These are phyloP conservation scores for Volutella citrinella DNA, from an alignment of 2,329 filamentous ascomycete species.

Conservation along the genomic window DNA sequence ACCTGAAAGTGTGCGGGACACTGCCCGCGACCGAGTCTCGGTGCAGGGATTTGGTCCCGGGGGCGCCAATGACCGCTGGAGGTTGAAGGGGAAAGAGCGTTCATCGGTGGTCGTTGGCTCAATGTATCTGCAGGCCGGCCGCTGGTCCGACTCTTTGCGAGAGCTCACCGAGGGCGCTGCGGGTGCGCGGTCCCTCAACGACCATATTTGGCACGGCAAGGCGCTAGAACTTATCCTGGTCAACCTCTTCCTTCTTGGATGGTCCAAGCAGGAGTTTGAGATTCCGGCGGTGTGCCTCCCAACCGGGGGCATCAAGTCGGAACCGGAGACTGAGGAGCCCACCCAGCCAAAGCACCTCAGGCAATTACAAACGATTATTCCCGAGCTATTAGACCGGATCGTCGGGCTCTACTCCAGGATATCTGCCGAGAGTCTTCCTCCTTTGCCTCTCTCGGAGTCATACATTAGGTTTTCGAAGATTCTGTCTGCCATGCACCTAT, in stretches of 20 bases:
- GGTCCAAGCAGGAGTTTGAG: constrained; percentile 80
- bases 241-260: constrained; percentile 78
- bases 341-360: constrained; percentile 52
- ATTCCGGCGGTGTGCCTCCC: constrained; percentile 58
- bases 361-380: constrained; percentile 57
- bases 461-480: constrained; percentile 72
- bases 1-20: constrained; percentile 45
- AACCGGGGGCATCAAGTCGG: constrained; percentile 26
- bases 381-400: constrained; percentile 73
- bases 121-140: constrained; percentile 82
- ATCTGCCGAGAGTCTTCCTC: constrained; percentile 67
- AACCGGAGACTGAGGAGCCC: constrained; percentile 33
- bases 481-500: constrained; percentile 63
- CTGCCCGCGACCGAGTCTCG: constrained; percentile 54
- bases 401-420: constrained; percentile 70
- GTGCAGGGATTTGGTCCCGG: constrained; percentile 70
- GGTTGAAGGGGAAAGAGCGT: constrained; percentile 77
- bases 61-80: constrained; percentile 71
- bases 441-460: constrained; percentile 68
- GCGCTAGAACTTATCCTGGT: constrained; percentile 84
- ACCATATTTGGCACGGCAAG: constrained; percentile 97
- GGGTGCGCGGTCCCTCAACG: constrained; percentile 74
- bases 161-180: constrained; percentile 79
- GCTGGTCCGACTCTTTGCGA: constrained; percentile 84
- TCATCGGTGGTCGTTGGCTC: constrained; percentile 78